Percentiles rank a stretch among this genome's conserved stretches.
Conservation (phyloP, 2,329 filamentous ascomycete species). For the Dothistroma pini region DNA sequence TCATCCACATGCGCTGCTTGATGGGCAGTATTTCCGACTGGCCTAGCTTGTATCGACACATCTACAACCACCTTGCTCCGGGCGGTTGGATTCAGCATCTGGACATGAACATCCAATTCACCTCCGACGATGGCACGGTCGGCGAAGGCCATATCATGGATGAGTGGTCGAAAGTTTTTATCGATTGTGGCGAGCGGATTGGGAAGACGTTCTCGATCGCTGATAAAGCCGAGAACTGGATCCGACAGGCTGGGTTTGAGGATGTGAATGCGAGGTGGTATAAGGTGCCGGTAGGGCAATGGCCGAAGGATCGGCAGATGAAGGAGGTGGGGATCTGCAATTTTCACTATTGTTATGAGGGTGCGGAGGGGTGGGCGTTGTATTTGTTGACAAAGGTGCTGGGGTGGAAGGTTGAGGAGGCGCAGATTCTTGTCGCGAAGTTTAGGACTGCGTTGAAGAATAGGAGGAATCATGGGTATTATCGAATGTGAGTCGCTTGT, state of each 20-base stretch:
- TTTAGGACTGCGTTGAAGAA: slow-evolving; percentile 7
- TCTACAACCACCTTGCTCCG: neutral
- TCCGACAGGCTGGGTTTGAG: slow-evolving; percentile 8
- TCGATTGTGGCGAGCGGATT: slow-evolving; percentile 9
- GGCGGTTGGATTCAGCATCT: slow-evolving; percentile 1
- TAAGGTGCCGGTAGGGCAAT: slow-evolving; percentile 15
- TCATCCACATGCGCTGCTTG: slow-evolving; percentile 6
- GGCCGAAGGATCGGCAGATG: slow-evolving; percentile 3
- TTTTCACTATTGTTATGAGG: slow-evolving; percentile 23
- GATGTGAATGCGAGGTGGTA: slow-evolving; percentile 38
- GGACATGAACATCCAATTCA: slow-evolving; percentile 6
- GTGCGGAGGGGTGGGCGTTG: slow-evolving; percentile 5
- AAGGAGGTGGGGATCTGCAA: slow-evolving; percentile 8
- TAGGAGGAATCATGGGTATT: slow-evolving; percentile 1
- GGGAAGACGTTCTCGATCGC: slow-evolving; percentile 5
- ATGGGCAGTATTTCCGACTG: slow-evolving; percentile 5
- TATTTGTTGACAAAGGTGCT: slow-evolving; percentile 6
- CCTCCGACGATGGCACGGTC: slow-evolving; percentile 1
- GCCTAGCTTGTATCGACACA: neutral
- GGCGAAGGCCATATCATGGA: neutral
- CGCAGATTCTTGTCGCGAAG: slow-evolving; percentile 1
- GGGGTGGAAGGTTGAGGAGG: slow-evolving; percentile 4
- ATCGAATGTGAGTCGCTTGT: neutral
- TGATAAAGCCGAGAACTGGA: neutral
- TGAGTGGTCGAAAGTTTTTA: slow-evolving; percentile 4